Evolutionary conservation across 2,329 filamentous ascomycete genomes (phyloP).

Genomic region (Mollisia scopiformis): DNA sequence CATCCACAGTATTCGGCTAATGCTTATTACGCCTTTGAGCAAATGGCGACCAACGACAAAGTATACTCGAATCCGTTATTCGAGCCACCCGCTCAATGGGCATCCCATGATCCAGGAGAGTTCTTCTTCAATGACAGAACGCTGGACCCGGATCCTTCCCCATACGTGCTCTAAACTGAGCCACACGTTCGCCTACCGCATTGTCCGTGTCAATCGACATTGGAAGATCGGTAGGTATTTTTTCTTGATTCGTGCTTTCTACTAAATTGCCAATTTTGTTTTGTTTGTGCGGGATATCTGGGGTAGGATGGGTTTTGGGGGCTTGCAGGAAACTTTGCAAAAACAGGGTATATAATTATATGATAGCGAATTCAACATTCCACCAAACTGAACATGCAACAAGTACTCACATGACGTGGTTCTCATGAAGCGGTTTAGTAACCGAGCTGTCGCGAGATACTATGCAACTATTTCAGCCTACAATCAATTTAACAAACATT

Average conservation of each 20-base stretch:
- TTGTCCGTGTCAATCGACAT: not conserved
- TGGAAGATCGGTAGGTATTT: not conserved
- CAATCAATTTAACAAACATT: too few relatives aligned
- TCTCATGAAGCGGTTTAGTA: not conserved
- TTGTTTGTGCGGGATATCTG: not conserved
- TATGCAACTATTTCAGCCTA: too few relatives aligned
- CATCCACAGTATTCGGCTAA: too few relatives aligned
- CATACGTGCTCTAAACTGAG: conserved; percentile 1
- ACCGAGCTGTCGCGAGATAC: not conserved
- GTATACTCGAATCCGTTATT: not conserved
- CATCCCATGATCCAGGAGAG: not conserved
- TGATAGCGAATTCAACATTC: not conserved
- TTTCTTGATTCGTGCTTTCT: not conserved
- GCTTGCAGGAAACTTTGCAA: not conserved
- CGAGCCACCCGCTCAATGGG: not conserved
- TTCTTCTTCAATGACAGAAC: not conserved
- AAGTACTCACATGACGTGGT: not conserved
- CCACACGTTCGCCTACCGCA: not conserved
- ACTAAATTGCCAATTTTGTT: not conserved
- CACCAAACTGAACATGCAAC: not conserved
- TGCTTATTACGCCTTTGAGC: not conserved
- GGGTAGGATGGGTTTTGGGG: not conserved
- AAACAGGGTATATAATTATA: not conserved
- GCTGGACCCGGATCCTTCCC: not conserved
- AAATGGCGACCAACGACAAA: not conserved